Base-by-base conservation (phyloP, 2,329 filamentous ascomycete genomes). In the Helminthosporium solani region DNA sequence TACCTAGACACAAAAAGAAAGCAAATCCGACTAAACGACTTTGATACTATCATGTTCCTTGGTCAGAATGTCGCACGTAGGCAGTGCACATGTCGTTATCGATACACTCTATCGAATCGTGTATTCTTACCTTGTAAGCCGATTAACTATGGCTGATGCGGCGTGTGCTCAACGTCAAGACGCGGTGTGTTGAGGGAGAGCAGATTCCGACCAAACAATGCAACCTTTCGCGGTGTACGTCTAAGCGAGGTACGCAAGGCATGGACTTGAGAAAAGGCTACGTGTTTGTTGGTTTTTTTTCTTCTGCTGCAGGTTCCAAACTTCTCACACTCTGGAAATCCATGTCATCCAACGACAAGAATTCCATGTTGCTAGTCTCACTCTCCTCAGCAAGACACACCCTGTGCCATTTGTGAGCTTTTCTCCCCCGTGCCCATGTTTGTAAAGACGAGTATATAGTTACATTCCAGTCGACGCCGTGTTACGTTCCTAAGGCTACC, bases 391-490 rank as follows among this genome's bases (percentile, higher is more conserved):
- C 37, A 48, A 39, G 42, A 54, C 46, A 52, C 49, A 48, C 45
- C 40, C 47, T 39, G 45, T 54, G 50, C 49, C 42, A 21, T 44
- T 54, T 44, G 53, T 50, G 34, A 54, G 50, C 43, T 57, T 45
- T 49, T 49, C 50, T 56, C 40, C 46, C 46, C 49, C 35, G 55
- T 52, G 50, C 36, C 21, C 42, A 41, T 41, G 44, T 46, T 50
- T 34, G 37, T 47, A 36, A 47, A 49, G 44, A 49, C 40, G 54
- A 52, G 54, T 47, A 16, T 6, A 46, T 42, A 57, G 63, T 64
- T 65, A 66, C 66, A 63, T 64, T 63, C 59, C 58, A 53, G 36
- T 49, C 14, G 47, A 59, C 54, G 59, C 50, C 52, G 66, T 67
- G 57, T 52, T 44, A 49, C 52, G 14, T 48, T 45, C 53, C 49